Conservation (phyloP, 2,329 filamentous ascomycete species). For the Aspergillus sp. region DNA sequence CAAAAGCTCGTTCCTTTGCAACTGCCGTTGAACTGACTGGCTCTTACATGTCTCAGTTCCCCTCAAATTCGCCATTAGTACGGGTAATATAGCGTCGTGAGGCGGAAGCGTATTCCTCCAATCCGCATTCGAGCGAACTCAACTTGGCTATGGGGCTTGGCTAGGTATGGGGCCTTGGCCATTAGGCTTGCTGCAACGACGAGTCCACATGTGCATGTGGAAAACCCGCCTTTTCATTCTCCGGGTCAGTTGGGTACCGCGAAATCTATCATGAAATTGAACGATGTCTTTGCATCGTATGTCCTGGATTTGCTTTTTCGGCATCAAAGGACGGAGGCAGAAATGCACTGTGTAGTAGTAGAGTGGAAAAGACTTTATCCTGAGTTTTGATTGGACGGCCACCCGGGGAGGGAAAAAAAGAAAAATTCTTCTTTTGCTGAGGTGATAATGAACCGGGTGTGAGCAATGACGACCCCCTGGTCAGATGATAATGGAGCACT, state of each 20-base stretch:
- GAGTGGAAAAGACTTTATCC: background rate
- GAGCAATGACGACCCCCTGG: background rate
- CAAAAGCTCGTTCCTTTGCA: background rate
- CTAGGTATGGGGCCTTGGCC: background rate
- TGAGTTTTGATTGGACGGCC: background rate
- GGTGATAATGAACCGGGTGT: background rate
- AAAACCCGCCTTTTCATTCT: background rate
- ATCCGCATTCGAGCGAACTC: background rate
- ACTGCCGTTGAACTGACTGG: background rate
- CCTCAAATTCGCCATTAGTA: background rate
- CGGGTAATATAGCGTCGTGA: background rate
- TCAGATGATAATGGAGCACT: background rate
- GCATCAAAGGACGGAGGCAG: background rate
- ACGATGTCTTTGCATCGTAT: background rate
- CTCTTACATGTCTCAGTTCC: background rate
- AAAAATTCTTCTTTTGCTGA: background rate
- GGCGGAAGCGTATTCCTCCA: background rate
- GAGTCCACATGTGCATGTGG: background rate
- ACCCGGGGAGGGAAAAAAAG: no score
- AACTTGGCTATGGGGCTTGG: background rate
- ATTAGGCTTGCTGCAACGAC: background rate
- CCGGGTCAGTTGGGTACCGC: background rate
- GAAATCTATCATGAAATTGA: background rate
- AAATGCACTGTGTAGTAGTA: background rate
- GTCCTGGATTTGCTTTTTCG: background rate